Percentiles rank a stretch among this genome's conserved stretches.
phyloP scores from a whole-genome alignment of 2,329 filamentous ascomycete species.

The Aspergillus nomiae region DNA sequence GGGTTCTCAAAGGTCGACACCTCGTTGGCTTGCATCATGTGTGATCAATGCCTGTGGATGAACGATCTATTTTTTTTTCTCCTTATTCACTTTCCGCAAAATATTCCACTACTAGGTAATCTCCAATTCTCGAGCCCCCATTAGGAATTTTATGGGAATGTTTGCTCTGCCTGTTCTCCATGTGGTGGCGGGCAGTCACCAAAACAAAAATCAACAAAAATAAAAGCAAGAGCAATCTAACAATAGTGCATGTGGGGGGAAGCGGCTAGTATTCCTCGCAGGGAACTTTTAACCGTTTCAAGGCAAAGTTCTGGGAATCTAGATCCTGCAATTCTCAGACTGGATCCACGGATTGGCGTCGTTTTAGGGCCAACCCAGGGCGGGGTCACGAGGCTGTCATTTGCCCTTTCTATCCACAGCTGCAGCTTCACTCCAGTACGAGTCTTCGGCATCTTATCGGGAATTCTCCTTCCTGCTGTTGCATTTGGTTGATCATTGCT shows the following conservation, averaged over 20 bases:
- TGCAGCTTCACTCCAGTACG: background rate
- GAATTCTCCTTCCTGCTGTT: background rate
- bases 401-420: background rate
- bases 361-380: background rate
- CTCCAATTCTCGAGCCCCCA: too few species aligned
- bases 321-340: background rate
- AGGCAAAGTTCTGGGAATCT: constrained; percentile 11
- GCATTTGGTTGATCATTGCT: background rate
- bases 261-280: background rate
- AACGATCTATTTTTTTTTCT: background rate
- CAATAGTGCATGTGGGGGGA: background rate
- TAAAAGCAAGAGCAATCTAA: background rate
- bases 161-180: background rate
- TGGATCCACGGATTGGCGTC: background rate
- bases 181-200: background rate
- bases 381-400: constrained; percentile 1
- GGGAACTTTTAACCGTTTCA: constrained; percentile 19
- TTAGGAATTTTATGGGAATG: background rate
- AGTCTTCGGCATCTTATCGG: background rate
- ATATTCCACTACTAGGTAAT: too few species aligned
- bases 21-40: background rate
- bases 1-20: too few species aligned
- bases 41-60: background rate
- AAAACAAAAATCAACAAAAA: background rate
- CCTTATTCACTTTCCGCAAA: background rate